These are phyloP conservation scores for Leccinum truebloodii DNA, from an alignment of 768 basidiomycete species.

Conservation along the genomic window DNA sequence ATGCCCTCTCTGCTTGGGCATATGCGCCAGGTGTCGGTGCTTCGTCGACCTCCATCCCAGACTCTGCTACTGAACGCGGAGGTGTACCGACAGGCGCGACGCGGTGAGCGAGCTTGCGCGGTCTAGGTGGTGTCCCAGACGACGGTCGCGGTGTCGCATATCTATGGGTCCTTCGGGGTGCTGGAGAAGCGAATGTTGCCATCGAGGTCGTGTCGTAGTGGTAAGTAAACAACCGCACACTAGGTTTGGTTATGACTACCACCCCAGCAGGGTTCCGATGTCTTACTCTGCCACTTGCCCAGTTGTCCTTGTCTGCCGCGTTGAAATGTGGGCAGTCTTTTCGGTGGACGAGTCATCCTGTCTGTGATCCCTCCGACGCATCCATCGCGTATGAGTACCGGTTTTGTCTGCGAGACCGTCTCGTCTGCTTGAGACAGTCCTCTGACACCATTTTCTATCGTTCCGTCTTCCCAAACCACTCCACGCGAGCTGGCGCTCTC, in stretches of 20 bases:
- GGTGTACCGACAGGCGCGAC: no score
- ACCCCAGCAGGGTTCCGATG: constrained; percentile 49
- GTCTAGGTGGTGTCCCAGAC: no score
- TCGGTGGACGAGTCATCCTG: constrained; percentile 63
- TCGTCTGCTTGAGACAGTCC: constrained; percentile 80
- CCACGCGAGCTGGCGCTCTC: constrained; percentile 33
- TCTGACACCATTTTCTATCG: constrained; percentile 67
- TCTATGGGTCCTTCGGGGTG: no score
- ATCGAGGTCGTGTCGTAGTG: no score
- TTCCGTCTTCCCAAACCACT: constrained; percentile 56
- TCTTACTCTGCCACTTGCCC: constrained; percentile 60
- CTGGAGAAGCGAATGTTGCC: no score
- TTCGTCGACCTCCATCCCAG: no score
- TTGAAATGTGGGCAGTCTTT: constrained; percentile 86
- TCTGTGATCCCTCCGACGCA: constrained; percentile 14
- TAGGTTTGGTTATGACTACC: constrained; percentile 9
- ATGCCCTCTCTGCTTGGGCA: no score
- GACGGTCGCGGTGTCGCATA: no score
- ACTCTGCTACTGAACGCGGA: no score
- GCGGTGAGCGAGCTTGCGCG: no score
- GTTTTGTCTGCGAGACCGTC: constrained; percentile 77
- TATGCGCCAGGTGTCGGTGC: no score
- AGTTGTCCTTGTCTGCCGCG: constrained; percentile 77
- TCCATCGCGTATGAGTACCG: constrained; percentile 65
- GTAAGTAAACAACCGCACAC: constrained; percentile 8